Conservation (phyloP, 345 rosid genomes). For the Hibiscus tridactylites region DNA sequence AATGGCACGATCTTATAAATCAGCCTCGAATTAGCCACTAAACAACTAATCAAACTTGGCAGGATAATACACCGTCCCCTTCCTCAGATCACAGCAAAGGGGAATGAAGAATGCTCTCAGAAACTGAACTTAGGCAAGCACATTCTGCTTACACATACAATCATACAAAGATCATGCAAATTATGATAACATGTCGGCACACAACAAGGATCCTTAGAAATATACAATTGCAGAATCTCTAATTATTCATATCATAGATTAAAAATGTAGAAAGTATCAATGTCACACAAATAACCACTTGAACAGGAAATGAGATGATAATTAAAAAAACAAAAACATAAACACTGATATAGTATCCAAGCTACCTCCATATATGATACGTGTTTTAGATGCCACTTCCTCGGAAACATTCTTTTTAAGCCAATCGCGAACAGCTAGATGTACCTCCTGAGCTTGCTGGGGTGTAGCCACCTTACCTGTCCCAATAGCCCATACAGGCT, state of each 20-base stretch:
- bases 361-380: slow-evolving; percentile 92
- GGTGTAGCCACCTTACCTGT: slow-evolving; percentile 98
- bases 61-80: background rate
- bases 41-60: background rate
- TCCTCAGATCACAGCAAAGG: background rate
- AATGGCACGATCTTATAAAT: background rate
- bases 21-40: background rate
- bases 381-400: slow-evolving; percentile 84
- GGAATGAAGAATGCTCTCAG: too few species aligned
- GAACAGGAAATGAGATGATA: background rate
- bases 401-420: slow-evolving; percentile 79
- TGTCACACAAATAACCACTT: background rate
- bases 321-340: background rate
- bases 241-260: background rate
- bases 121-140: background rate
- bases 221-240: background rate
- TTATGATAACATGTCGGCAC: background rate
- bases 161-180: background rate
- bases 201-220: background rate
- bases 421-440: slow-evolving; percentile 84
- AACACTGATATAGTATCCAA: background rate
- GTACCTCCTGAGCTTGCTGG: slow-evolving; percentile 93
- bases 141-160: background rate
- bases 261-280: background rate
- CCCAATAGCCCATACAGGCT: slow-evolving; percentile 99